A percentile compares a stretch with the other conserved stretches of the same genome.
phyloP scores from a whole-genome alignment of 2,329 filamentous ascomycete genomes.

The Talaromyces sp. region DNA sequence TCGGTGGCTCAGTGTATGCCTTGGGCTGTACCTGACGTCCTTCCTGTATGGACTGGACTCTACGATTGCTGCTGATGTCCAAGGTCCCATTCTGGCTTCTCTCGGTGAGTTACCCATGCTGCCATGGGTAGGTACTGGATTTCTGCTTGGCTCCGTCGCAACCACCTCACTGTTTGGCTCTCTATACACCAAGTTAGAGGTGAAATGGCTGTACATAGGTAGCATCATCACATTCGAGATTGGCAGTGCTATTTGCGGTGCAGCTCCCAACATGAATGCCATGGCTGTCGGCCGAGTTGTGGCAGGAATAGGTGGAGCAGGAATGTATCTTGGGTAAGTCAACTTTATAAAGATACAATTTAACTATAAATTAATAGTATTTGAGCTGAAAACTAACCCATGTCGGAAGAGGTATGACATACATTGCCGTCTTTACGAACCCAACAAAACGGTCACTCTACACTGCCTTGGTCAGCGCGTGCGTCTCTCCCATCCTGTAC shows the following conservation, averaged over 20 bases:
- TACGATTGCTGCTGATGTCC: constrained; percentile 44
- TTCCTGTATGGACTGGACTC: constrained; percentile 28
- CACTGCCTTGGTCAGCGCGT: constrained; percentile 18
- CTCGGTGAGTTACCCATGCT: constrained; percentile 34
- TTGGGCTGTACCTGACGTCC: neutral
- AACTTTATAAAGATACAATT: neutral
- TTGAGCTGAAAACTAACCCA: neutral
- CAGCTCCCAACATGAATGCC: constrained; percentile 39
- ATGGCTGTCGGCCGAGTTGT: constrained; percentile 41
- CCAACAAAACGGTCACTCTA: constrained; percentile 24
- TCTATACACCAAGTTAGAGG: constrained; percentile 4
- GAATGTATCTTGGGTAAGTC: constrained; percentile 21
- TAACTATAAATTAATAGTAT: no score
- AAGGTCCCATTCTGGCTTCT: constrained; percentile 32
- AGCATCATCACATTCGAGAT: constrained; percentile 23
- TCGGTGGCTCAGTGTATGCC: constrained; percentile 5
- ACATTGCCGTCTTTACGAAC: constrained; percentile 13
- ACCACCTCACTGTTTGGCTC: constrained; percentile 4
- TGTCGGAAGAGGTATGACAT: neutral
- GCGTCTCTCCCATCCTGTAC: no score
- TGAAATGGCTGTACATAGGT: constrained; percentile 1
- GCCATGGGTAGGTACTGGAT: constrained; percentile 35
- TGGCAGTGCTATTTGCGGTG: constrained; percentile 38
- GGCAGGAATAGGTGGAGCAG: constrained; percentile 27
- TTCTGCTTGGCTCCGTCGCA: constrained; percentile 32